These are phyloP conservation scores for Metschnikowia drakensbergensis DNA, from an alignment of 805 yeast species.

Conservation along the genomic window DNA sequence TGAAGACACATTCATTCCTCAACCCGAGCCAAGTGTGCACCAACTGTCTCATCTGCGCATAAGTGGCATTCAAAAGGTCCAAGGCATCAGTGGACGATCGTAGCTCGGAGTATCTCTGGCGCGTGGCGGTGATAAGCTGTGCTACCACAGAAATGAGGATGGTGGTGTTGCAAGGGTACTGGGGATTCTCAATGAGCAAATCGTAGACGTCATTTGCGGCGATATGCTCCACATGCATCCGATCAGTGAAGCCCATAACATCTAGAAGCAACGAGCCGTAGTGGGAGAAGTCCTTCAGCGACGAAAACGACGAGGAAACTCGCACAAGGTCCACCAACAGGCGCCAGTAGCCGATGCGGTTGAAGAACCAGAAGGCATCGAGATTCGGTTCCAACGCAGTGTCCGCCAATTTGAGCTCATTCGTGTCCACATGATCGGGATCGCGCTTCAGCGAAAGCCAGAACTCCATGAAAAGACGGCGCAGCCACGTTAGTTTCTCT, in stretches of 20 bases:
- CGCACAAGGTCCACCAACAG: constrained; percentile 15
- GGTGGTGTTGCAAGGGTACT: constrained; percentile 15
- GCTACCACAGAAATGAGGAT: constrained; percentile 9
- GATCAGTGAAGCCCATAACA: constrained; percentile 18
- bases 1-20: constrained; percentile 12
- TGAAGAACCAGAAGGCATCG: constrained; percentile 26
- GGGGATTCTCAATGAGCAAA: constrained; percentile 9
- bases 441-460: constrained; percentile 15
- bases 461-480: constrained; percentile 11
- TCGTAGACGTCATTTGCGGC: constrained; percentile 7
- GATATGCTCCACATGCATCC: constrained; percentile 10
- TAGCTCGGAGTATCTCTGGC: not conserved
- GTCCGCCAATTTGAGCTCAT: constrained; percentile 6
- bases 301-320: constrained; percentile 4
- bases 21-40: constrained; percentile 15
- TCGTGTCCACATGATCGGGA: constrained; percentile 10
- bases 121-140: constrained; percentile 6
- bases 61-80: constrained; percentile 12
- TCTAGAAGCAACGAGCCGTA: constrained; percentile 26
- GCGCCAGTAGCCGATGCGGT: constrained; percentile 29
- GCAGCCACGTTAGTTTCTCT: constrained; percentile 14
- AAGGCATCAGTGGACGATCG: constrained; percentile 11
- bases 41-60: constrained; percentile 2
- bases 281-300: constrained; percentile 3
- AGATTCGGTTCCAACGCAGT: constrained; percentile 9